phyloP scores from a whole-genome alignment of 2,329 filamentous ascomycete species.

The Aspergillus sp. region DNA sequence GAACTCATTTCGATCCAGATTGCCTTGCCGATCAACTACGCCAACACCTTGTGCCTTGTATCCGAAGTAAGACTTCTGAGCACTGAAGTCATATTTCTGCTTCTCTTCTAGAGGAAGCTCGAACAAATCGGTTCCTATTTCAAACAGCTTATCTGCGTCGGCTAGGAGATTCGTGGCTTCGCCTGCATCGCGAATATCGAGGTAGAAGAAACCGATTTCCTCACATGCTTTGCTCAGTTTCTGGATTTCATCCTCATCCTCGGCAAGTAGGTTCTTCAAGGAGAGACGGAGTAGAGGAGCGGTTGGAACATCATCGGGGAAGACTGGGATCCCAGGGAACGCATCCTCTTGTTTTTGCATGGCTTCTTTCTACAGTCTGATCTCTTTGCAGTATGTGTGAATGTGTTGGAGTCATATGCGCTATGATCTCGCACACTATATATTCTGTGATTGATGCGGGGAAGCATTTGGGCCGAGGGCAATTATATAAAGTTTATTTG shows the following conservation, averaged over 20 bases:
- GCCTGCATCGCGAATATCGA: constrained; percentile 46
- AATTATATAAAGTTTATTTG: neutral
- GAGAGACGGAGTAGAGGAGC: constrained; percentile 47
- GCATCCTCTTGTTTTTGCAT: constrained; percentile 6
- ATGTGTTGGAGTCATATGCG: neutral
- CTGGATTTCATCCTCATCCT: constrained; percentile 35
- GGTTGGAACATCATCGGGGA: constrained; percentile 43
- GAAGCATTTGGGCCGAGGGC: constrained; percentile 20
- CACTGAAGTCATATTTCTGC: constrained; percentile 54
- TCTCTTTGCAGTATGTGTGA: neutral
- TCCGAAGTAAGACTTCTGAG: constrained; percentile 53
- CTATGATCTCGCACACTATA: neutral
- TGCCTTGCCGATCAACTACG: constrained; percentile 50
- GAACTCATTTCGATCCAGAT: constrained; percentile 54
- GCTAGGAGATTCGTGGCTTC: constrained; percentile 43
- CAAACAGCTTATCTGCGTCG: constrained; percentile 49
- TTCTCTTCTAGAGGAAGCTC: constrained; percentile 53
- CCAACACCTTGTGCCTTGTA: constrained; percentile 52
- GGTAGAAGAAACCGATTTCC: constrained; percentile 59
- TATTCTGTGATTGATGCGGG: constrained; percentile 20
- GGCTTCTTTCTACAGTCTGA: too few species aligned
- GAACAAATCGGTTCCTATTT: constrained; percentile 49
- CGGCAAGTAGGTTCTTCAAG: constrained; percentile 37
- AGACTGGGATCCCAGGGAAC: constrained; percentile 37
- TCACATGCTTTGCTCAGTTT: constrained; percentile 42